These are phyloP conservation scores for Breynia disticha DNA, from an alignment of 441 rosid species.

Conservation along the genomic window DNA sequence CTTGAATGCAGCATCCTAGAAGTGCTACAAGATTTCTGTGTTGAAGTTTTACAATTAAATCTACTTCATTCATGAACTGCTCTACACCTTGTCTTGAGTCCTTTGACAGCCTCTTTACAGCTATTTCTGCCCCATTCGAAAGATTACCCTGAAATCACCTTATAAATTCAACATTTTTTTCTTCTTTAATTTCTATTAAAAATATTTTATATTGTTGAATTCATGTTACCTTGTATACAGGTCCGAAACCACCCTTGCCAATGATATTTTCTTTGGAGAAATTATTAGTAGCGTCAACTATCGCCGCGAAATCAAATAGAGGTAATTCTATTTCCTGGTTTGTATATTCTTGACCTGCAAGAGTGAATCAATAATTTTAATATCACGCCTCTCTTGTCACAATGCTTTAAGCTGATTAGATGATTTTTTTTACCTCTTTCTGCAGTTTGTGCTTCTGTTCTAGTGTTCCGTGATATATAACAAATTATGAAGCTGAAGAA, in stretches of 20 bases:
- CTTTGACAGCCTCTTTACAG: conserved; percentile 38
- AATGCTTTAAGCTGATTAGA: background rate
- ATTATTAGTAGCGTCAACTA: background rate
- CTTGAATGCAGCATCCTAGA: conserved; percentile 28
- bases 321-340: background rate
- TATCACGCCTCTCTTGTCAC: background rate
- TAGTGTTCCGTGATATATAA: background rate
- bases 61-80: conserved; percentile 39
- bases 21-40: conserved; percentile 36
- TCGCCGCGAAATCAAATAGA: conserved; percentile 3
- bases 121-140: conserved; percentile 19
- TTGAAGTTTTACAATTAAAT: conserved; percentile 32
- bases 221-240: conserved; percentile 1
- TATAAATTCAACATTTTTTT: too few species aligned
- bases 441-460: background rate
- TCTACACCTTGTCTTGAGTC: conserved; percentile 33
- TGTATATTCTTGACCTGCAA: background rate
- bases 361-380: background rate
- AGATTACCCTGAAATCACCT: conserved; percentile 8
- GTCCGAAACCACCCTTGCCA: conserved; percentile 14
- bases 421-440: background rate
- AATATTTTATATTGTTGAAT: too few species aligned
- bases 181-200: background rate
- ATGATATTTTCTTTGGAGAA: conserved; percentile 6
- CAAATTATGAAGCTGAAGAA: background rate